These are phyloP conservation scores for Bruguiera parviflora DNA, from an alignment of 345 rosid species.

Conservation along the genomic window DNA sequence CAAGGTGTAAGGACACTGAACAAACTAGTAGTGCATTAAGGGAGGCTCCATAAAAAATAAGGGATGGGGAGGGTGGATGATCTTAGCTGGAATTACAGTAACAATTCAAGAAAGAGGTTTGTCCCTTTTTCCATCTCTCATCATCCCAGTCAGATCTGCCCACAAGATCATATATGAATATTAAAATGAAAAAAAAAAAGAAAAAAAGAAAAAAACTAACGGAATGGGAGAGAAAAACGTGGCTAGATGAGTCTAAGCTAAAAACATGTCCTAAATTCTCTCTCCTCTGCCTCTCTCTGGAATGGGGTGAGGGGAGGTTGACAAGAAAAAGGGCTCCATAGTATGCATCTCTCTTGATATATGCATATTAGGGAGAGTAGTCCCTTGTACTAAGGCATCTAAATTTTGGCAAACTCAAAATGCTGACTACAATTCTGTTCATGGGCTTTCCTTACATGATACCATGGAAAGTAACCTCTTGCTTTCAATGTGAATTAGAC, in stretches of 20 bases:
- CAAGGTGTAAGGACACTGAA: constrained; percentile 64
- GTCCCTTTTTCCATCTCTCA: constrained; percentile 88
- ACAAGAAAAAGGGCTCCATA: no score
- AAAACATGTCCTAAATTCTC: no score
- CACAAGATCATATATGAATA: constrained; percentile 32
- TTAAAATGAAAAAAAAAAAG: background rate
- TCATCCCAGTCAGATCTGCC: constrained; percentile 95
- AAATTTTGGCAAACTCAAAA: no score
- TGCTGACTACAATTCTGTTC: constrained; percentile 25
- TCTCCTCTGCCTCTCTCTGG: no score
- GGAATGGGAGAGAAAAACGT: background rate
- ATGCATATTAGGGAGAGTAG: no score
- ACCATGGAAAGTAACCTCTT: background rate
- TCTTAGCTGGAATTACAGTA: constrained; percentile 45
- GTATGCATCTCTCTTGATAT: no score
- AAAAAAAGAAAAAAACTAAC: background rate
- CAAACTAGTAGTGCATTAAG: constrained; percentile 94
- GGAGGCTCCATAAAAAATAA: constrained; percentile 77
- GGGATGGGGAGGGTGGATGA: constrained; percentile 80
- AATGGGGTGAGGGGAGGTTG: no score
- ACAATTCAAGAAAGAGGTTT: constrained; percentile 58
- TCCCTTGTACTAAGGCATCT: no score
- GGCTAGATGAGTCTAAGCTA: background rate
- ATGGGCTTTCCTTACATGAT: constrained; percentile 48
- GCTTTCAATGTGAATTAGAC: no score